phyloP scores from a whole-genome alignment of 495 filamentous ascomycete species.

The Aspergillus sclerotioniger region DNA sequence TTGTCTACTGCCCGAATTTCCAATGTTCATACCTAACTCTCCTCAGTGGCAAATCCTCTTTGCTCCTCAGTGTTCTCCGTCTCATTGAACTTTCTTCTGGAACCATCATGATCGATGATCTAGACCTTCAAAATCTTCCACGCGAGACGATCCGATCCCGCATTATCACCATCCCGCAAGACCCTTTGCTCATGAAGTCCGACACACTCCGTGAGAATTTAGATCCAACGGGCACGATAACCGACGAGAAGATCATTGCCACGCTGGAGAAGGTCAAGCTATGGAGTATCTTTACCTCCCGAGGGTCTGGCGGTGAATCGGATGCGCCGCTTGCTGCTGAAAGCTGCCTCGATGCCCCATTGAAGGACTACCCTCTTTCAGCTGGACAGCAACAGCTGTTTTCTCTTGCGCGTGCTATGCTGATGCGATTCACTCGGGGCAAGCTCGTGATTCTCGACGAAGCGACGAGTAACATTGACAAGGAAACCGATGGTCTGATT shows the following conservation, averaged over 20 bases:
- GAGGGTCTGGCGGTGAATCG: not conserved
- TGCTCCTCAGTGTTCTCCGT: not conserved
- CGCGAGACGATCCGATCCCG: not conserved
- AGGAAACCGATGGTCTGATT: not conserved
- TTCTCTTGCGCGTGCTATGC: not conserved
- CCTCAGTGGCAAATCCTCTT: not conserved
- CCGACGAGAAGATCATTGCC: not conserved
- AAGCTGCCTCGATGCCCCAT: not conserved
- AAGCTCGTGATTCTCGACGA: not conserved
- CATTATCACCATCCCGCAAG: not conserved
- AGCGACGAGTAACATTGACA: constrained; percentile 1
- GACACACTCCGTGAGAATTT: not conserved
- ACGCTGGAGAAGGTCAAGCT: not conserved
- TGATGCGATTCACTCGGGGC: not conserved
- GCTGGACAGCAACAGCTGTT: not conserved
- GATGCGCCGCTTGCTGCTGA: not conserved
- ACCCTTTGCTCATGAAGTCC: not conserved
- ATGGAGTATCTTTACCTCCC: not conserved
- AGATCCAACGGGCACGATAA: not conserved
- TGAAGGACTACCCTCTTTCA: not conserved
- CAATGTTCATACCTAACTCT: not conserved
- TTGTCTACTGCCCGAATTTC: not conserved
- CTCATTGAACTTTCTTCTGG: not conserved
- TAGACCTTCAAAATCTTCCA: not conserved
- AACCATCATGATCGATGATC: not conserved